Evolutionary conservation across 2,329 filamentous ascomycete species (phyloP).

Genomic region (Colletotrichum tropicale): DNA sequence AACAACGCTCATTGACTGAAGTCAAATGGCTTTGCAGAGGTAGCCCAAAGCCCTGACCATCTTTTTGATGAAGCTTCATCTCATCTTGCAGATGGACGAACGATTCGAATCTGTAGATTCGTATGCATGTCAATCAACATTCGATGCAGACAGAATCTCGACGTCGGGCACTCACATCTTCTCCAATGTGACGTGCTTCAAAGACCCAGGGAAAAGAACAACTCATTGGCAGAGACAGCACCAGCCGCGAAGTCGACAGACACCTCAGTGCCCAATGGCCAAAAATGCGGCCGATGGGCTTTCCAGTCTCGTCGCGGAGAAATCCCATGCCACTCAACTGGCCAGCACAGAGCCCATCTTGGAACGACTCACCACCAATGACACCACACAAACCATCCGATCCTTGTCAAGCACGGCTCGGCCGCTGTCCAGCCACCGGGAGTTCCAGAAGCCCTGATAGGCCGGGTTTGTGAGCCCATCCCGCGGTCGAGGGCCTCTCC

Average conservation of each 20-base stretch:
- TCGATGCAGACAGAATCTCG: neutral
- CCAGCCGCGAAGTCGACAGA: neutral
- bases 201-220: neutral
- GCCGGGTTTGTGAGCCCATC: neutral
- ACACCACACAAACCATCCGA: neutral
- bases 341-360: neutral
- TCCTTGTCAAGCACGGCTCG: neutral
- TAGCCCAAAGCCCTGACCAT: neutral
- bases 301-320: neutral
- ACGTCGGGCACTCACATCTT: neutral
- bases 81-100: neutral
- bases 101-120: neutral
- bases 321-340: neutral
- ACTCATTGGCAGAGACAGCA: neutral
- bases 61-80: neutral
- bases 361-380: neutral
- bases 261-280: neutral
- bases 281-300: neutral
- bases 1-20: neutral
- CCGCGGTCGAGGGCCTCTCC: neutral
- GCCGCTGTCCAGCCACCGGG: conserved; percentile 1
- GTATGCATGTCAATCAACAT: neutral
- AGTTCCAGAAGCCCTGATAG: neutral
- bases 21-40: neutral
- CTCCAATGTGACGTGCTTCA: neutral